These are phyloP conservation scores for Erigeron philadelphicus DNA, from an alignment of 140 eudicot species.

Conservation along the genomic window DNA sequence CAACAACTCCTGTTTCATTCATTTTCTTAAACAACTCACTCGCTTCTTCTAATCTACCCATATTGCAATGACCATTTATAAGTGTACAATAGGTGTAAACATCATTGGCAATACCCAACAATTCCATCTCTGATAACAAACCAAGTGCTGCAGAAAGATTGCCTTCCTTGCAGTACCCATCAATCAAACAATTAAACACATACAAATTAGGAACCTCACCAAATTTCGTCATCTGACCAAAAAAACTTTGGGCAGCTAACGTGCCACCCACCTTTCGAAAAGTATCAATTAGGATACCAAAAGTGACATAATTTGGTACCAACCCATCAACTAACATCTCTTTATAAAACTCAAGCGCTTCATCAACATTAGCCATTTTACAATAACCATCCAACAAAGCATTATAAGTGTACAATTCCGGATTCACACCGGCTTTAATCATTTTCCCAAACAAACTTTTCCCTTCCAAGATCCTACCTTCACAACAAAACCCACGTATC, in stretches of 20 bases:
- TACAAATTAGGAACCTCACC: slow-evolving; percentile 60
- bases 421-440: slow-evolving; percentile 46
- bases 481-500: slow-evolving; percentile 58
- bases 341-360: slow-evolving; percentile 47
- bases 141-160: slow-evolving; percentile 44
- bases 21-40: slow-evolving; percentile 41
- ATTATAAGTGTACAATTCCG: slow-evolving; percentile 57
- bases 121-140: slow-evolving; percentile 54
- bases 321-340: slow-evolving; percentile 41
- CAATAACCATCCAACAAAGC: slow-evolving; percentile 66
- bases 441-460: slow-evolving; percentile 46
- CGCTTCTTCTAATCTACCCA: slow-evolving; percentile 57
- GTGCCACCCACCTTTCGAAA: slow-evolving; percentile 46
- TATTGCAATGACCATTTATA: slow-evolving; percentile 53
- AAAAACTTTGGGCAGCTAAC: slow-evolving; percentile 46
- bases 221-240: slow-evolving; percentile 54
- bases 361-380: slow-evolving; percentile 43
- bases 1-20: slow-evolving; percentile 38
- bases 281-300: slow-evolving; percentile 48
- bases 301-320: slow-evolving; percentile 64
- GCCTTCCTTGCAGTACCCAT: slow-evolving; percentile 50
- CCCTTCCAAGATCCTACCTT: slow-evolving; percentile 54
- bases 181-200: slow-evolving; percentile 61
- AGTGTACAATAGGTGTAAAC: slow-evolving; percentile 58
- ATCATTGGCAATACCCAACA: slow-evolving; percentile 42